Evolutionary conservation across 805 yeast genomes (phyloP).

Genomic region (Candida sithepensis): DNA sequence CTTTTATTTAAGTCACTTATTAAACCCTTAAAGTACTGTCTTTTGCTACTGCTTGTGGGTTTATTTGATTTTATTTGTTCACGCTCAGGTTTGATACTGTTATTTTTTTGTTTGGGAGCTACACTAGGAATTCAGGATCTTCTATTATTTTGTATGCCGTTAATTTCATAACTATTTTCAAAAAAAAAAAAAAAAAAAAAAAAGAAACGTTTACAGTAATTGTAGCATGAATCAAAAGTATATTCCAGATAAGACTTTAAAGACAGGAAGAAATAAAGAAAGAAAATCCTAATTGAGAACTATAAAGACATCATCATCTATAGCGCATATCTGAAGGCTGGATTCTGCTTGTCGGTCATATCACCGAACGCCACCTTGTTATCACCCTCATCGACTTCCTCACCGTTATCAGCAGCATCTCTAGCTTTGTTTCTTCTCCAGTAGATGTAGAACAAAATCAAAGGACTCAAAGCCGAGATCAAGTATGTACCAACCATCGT

Average conservation of each 20-base stretch:
- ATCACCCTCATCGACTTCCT: conserved; percentile 15
- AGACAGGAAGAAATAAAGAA: neutral
- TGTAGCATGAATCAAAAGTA: neutral
- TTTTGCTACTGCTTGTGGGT: neutral
- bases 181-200: no score
- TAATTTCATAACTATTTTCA: neutral
- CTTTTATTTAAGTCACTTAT: no score
- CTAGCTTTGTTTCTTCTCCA: conserved; percentile 36
- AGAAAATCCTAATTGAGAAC: neutral
- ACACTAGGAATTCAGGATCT: neutral
- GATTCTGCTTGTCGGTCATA: conserved; percentile 51
- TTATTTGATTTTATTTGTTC: neutral
- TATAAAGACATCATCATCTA: neutral
- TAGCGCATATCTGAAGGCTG: conserved; percentile 40
- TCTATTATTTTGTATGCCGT: neutral
- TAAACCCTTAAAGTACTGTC: no score
- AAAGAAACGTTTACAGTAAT: no score
- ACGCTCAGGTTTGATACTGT: neutral
- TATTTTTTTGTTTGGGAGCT: neutral
- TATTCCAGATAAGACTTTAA: neutral
- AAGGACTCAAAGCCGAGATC: conserved; percentile 8
- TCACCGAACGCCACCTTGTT: conserved; percentile 40
- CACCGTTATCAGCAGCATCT: conserved; percentile 23
- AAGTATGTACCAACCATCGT: conserved; percentile 45
- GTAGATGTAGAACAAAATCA: conserved; percentile 26